These are phyloP conservation scores for Aspergillus costaricaensis DNA, from an alignment of 2,329 filamentous ascomycete genomes.

Conservation along the genomic window DNA sequence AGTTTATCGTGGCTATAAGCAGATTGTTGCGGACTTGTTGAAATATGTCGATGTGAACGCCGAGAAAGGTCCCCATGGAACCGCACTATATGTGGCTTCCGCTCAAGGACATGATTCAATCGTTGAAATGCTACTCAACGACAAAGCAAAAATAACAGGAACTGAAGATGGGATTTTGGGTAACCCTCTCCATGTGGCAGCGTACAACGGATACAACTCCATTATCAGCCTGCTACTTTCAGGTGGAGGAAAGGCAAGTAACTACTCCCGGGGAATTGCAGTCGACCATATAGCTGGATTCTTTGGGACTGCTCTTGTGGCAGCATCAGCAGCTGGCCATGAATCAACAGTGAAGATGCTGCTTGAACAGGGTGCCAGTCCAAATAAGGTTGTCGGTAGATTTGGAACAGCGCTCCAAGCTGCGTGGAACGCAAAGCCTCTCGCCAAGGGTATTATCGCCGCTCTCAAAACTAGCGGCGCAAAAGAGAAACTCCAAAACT, in stretches of 20 bases:
- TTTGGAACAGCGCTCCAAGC: neutral
- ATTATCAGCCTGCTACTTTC: neutral
- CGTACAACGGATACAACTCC: neutral
- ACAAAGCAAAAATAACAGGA: neutral
- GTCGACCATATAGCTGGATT: neutral
- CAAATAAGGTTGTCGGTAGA: neutral
- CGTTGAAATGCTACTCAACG: neutral
- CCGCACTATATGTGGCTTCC: neutral
- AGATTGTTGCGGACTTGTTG: neutral
- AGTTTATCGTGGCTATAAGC: neutral
- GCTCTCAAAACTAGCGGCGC: neutral
- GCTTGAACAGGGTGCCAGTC: neutral
- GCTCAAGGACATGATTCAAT: neutral
- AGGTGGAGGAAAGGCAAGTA: neutral
- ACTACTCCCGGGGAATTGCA: neutral
- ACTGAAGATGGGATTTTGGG: neutral
- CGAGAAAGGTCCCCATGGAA: neutral
- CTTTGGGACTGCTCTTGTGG: neutral
- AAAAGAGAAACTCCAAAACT: neutral
- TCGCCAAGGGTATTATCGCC: neutral
- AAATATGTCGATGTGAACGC: neutral
- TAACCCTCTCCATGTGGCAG: neutral
- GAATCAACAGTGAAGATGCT: neutral
- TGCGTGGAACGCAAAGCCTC: neutral
- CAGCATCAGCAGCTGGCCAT: neutral